Base-by-base conservation (phyloP, 306 rosid genomes). In the Alnus glutinosa region DNA sequence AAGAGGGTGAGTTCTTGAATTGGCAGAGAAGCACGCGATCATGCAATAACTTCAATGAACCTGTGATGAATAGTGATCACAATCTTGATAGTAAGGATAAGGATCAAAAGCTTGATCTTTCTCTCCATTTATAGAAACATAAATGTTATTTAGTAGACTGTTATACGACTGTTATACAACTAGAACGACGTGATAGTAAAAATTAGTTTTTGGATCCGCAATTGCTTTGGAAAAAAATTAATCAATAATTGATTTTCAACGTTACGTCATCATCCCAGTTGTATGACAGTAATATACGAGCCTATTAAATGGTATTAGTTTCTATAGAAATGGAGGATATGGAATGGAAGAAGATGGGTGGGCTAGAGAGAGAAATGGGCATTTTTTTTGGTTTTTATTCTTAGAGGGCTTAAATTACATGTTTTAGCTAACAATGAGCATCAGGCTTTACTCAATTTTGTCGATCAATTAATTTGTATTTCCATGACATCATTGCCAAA, bases 71-170 rank as follows among this genome's bases (percentile, higher is more conserved):
- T 12, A 59, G 44, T 46, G 61, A 63, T 73, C 81, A 83, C 36
- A 76, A 75, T 55, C 34, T 55, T 74, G 86, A 81, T 78, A 81
- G 58, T 57, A 42, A 68, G 85, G 80, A 19, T 34, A 81, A 71
- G 30, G 89, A 89, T 51, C 86, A 86, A 59, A 89, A 83, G 48
- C 94, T 94, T 85, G 96, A 94, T 79, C 89, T 94, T 77, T 92
- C 96, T 80, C 97, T 91, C 63, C 95, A 84, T 82, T 81, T 93
- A 79, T 91, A 91, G 88, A 79, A 34, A 39, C 0, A 39, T 4
- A 39, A 39, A 4, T 2, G 39, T 3, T 39, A 39, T 39, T 39
- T 39, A 39, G 44, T 3, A 39, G 39, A 37, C 1, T 37, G 4
- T 37, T 37, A 37, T 37, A 37, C 4, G 0, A 3, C 0, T 39